Percentiles rank a stretch among this genome's conserved stretches.
phyloP scores from a whole-genome alignment of 805 yeast genomes.

The Suhomyces canberraensis region DNA sequence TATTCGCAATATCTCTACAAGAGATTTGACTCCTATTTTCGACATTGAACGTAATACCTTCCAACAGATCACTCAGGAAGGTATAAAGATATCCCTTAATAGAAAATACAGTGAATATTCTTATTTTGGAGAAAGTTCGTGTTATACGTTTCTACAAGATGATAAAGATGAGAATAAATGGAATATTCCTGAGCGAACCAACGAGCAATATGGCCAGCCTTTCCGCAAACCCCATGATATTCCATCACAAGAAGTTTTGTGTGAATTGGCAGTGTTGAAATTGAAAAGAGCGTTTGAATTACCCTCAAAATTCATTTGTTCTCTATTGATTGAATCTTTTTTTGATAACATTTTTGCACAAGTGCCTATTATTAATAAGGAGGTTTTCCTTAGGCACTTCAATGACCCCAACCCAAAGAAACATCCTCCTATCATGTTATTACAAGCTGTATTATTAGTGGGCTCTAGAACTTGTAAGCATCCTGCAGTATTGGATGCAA shows the following conservation, averaged over 20 bases:
- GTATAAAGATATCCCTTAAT: conserved; percentile 1
- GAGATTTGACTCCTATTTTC: conserved; percentile 5
- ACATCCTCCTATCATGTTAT: conserved; percentile 10
- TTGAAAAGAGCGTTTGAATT: conserved; percentile 8
- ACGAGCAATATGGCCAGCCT: not conserved
- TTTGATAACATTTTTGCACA: conserved; percentile 8
- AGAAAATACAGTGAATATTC: conserved; percentile 5
- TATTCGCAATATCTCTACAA: conserved; percentile 3
- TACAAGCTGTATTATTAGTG: conserved; percentile 5
- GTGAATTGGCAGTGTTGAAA: conserved; percentile 7
- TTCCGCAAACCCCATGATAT: not conserved
- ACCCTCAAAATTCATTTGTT: conserved; percentile 6
- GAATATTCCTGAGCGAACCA: not conserved
- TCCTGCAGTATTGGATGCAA: conserved; percentile 8
- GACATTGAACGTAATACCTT: not conserved
- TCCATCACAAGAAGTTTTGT: conserved; percentile 1
- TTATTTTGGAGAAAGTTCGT: conserved; percentile 10
- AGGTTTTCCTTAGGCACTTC: conserved; percentile 7
- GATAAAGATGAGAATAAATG: not conserved
- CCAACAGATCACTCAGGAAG: not conserved
- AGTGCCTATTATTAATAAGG: conserved; percentile 10
- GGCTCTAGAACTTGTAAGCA: conserved; percentile 7
- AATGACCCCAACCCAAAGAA: conserved; percentile 9
- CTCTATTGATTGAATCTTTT: conserved; percentile 5
- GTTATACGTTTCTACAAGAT: conserved; percentile 7